phyloP scores from a whole-genome alignment of 208 protist genomes.

The Acanthamoeba triangularis region DNA sequence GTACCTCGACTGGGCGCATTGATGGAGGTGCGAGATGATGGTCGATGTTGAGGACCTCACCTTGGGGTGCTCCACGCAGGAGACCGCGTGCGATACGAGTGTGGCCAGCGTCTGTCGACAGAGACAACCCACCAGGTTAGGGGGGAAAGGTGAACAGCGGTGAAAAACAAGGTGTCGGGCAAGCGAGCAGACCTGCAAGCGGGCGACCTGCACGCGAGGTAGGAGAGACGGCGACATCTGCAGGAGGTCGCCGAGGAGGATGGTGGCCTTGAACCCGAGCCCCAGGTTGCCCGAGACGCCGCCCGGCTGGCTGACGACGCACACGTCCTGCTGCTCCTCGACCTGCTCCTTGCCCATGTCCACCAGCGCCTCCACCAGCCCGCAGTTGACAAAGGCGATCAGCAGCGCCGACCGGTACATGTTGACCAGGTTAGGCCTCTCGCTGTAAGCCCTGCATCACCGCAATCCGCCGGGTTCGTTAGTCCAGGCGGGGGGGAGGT shows the following conservation, averaged over 20 bases:
- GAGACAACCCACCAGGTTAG: not conserved
- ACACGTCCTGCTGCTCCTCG: not conserved
- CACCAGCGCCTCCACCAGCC: conserved; percentile 81
- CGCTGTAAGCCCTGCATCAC: not conserved
- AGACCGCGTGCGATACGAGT: conserved; percentile 42
- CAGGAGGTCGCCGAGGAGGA: conserved; percentile 80
- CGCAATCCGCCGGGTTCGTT: not conserved
- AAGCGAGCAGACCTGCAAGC: conserved; percentile 37
- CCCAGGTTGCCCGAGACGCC: not conserved
- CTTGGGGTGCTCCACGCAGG: not conserved
- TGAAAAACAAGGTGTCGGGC: not conserved
- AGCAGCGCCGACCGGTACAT: conserved; percentile 81
- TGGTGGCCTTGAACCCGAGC: conserved; percentile 76
- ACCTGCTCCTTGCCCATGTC: conserved; percentile 78
- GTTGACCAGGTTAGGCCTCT: conserved; percentile 80
- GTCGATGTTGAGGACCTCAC: conserved; percentile 4
- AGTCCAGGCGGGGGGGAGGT: not conserved
- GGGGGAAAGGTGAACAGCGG: not conserved
- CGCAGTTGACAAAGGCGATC: conserved; percentile 81
- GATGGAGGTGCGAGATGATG: conserved; percentile 38
- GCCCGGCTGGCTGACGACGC: not conserved
- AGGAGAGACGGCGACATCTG: conserved; percentile 79
- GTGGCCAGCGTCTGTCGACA: not conserved
- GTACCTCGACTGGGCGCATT: conserved; percentile 12
- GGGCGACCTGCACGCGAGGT: conserved; percentile 77